Conservation (phyloP, 2,329 filamentous ascomycete species). For the Colletotrichum karsti region DNA sequence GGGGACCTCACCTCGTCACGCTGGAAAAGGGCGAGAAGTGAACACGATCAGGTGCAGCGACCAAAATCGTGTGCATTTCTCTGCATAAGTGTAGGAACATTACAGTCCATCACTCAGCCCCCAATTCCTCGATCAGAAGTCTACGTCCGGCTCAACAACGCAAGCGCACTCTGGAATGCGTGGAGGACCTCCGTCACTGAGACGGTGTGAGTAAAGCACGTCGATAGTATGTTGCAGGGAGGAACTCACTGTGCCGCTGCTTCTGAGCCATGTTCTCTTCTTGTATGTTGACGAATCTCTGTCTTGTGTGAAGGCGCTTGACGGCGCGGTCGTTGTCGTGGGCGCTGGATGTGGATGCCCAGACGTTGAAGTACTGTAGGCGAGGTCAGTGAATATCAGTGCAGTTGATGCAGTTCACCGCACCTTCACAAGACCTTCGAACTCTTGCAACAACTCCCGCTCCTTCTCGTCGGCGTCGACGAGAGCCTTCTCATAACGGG, state of each 20-base stretch:
- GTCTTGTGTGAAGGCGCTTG: slow-evolving; percentile 83
- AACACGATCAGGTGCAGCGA: slow-evolving; percentile 3
- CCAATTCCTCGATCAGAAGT: neutral
- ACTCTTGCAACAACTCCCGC: slow-evolving; percentile 71
- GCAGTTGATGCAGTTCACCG: neutral
- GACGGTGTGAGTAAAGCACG: slow-evolving; percentile 28
- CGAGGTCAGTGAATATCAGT: slow-evolving; percentile 1
- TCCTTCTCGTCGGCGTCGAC: slow-evolving; percentile 70
- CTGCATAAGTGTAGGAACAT: slow-evolving; percentile 4
- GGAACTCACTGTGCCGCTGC: slow-evolving; percentile 78
- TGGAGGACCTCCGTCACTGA: slow-evolving; percentile 65
- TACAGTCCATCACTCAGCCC: neutral
- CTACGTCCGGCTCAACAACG: slow-evolving; percentile 51
- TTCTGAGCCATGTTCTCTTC: slow-evolving; percentile 78
- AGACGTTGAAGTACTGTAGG: slow-evolving; percentile 77
- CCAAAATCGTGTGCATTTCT: neutral
- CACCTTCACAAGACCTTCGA: slow-evolving; percentile 72
- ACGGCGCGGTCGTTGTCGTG: slow-evolving; percentile 81
- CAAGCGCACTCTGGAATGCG: slow-evolving; percentile 70
- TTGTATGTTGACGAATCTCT: slow-evolving; percentile 77
- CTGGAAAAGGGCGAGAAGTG: neutral
- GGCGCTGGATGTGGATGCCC: slow-evolving; percentile 76
- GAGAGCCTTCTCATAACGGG: slow-evolving; percentile 73
- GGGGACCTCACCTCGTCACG: slow-evolving; percentile 6
- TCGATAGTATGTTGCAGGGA: neutral